Base-by-base conservation (phyloP, 2,329 filamentous ascomycete genomes). In the Sarocladiaceae sp. region DNA sequence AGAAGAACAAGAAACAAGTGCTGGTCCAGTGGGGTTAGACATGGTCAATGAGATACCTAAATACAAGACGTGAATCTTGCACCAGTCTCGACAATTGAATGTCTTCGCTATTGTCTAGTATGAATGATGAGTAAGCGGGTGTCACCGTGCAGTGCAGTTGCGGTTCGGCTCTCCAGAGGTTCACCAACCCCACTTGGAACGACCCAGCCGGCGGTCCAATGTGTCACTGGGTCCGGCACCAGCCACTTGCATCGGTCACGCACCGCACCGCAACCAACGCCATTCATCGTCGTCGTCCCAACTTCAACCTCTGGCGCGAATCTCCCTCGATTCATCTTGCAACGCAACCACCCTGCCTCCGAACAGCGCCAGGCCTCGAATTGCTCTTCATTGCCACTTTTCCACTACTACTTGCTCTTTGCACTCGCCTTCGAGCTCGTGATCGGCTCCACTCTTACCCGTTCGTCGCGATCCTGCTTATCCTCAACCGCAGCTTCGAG, bases 1-100 rank as follows among this genome's bases (percentile, higher is more conserved):
- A 79, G 54, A 79, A 83, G 66, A 78, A 76, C 17, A 83, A 83
- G 64, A 84, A 83, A 64, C 61, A 82, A 63, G 79, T 86, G 7
- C 64, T 84, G 47, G 78, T 82, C 37, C 76, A 80, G 60, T 84
- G 81, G 82, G 82, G 81, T 20, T 83, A n/a, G n/a, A n/a, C n/a
- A n/a, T n/a, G n/a, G n/a, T n/a, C n/a, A n/a, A n/a, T n/a, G n/a
- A n/a, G n/a, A n/a, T n/a, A n/a, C n/a, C n/a, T n/a, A n/a, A n/a
- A n/a, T n/a, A n/a, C n/a, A n/a, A n/a, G n/a, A n/a, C n/a, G n/a
- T n/a, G n/a, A n/a, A n/a, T n/a, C n/a, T n/a, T n/a, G n/a, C n/a
- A n/a, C n/a, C n/a, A n/a, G n/a, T n/a, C n/a, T n/a, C n/a, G n/a
- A n/a, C n/a, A n/a, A n/a, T n/a, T n/a, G n/a, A n/a, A n/a, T n/a